These are phyloP conservation scores for Cercospora janseana DNA, from an alignment of 2,329 filamentous ascomycete genomes.

Conservation along the genomic window DNA sequence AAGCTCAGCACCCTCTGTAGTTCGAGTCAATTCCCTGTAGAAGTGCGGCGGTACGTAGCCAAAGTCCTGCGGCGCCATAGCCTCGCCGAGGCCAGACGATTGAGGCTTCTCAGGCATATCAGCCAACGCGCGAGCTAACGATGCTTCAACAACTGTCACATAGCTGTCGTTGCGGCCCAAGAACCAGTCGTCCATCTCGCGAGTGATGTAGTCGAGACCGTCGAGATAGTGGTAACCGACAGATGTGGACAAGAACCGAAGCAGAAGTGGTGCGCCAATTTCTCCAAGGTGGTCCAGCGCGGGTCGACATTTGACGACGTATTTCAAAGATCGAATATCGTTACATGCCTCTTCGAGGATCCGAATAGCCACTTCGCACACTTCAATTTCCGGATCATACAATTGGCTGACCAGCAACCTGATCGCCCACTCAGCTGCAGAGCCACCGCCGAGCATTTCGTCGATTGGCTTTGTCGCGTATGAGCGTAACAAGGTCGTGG, in stretches of 20 bases:
- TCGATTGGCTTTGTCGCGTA: conserved; percentile 67
- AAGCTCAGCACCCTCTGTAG: conserved; percentile 84
- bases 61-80: conserved; percentile 50
- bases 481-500: conserved; percentile 81
- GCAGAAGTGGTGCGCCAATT: conserved; percentile 86
- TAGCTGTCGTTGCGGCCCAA: conserved; percentile 96
- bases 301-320: conserved; percentile 92
- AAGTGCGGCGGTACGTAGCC: conserved; percentile 88
- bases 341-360: conserved; percentile 98
- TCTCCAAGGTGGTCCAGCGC: conserved; percentile 93
- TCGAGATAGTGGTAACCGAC: conserved; percentile 97
- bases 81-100: conserved; percentile 41
- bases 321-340: conserved; percentile 83
- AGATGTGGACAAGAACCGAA: conserved; percentile 91
- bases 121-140: conserved; percentile 80
- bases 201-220: conserved; percentile 95
- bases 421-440: conserved; percentile 91
- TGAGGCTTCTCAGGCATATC: conserved; percentile 55
- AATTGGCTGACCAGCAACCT: conserved; percentile 95
- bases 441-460: conserved; percentile 44
- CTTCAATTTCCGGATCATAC: conserved; percentile 95
- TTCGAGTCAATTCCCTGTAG: conserved; percentile 90
- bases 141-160: conserved; percentile 91
- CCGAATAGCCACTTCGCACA: conserved; percentile 93
- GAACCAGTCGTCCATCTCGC: conserved; percentile 99